These are phyloP conservation scores for Lichtheimia corymbifera DNA, from an alignment of 371 early-diverging fungal species.

Conservation along the genomic window DNA sequence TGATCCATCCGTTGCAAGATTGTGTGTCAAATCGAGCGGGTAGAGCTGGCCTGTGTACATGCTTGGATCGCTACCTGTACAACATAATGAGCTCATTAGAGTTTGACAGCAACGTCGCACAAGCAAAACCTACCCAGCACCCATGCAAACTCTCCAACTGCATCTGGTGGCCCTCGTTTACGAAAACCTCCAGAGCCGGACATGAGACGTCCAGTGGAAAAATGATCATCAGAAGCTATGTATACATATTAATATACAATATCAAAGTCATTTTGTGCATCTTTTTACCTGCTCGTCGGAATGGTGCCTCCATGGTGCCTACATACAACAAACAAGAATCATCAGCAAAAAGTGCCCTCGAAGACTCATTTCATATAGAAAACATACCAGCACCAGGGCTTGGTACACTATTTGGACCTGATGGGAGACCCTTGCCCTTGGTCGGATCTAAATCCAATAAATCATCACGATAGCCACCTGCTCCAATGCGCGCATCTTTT, in stretches of 20 bases:
- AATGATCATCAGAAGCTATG: slow-evolving; percentile 13
- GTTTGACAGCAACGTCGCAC: neutral
- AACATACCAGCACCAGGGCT: neutral
- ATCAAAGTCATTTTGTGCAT: too few species aligned
- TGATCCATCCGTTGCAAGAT: slow-evolving; percentile 5
- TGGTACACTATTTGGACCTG: neutral
- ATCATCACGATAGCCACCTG: slow-evolving; percentile 29
- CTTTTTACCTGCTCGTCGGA: too few species aligned
- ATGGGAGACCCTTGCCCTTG: slow-evolving; percentile 3
- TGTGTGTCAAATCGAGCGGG: slow-evolving; percentile 17
- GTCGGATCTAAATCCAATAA: slow-evolving; percentile 16
- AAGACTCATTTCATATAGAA: neutral
- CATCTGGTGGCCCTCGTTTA: slow-evolving; percentile 16
- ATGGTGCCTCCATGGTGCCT: too few species aligned
- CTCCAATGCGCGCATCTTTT: slow-evolving; percentile 30
- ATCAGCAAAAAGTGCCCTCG: slow-evolving; percentile 6
- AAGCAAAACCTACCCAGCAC: slow-evolving; percentile 13
- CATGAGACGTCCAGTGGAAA: slow-evolving; percentile 19
- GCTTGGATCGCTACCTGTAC: slow-evolving; percentile 11
- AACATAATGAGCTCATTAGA: too few species aligned
- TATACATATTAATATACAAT: too few species aligned
- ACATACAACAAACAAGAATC: too few species aligned
- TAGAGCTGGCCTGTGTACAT: slow-evolving; percentile 25
- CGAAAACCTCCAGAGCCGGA: slow-evolving; percentile 24
- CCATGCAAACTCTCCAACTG: slow-evolving; percentile 15